Evolutionary conservation across 2,329 filamentous ascomycete species (phyloP).

Genomic region (Sclerotinia minor): DNA sequence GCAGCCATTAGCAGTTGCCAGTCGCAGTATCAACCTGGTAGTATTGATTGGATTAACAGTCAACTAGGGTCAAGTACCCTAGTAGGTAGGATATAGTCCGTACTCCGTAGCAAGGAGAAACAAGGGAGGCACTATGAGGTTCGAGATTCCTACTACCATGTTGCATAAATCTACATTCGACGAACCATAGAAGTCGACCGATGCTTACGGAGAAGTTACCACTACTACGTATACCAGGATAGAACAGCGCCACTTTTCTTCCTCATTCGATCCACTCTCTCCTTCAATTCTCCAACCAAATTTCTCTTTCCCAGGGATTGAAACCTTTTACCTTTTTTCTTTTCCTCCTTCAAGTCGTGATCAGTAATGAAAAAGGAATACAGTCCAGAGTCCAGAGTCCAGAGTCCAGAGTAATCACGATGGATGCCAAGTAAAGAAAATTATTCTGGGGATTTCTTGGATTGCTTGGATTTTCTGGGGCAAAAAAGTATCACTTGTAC

Average conservation of each 20-base stretch:
- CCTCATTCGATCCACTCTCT: background rate
- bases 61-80: too few species aligned
- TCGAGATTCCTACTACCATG: background rate
- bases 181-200: background rate
- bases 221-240: too few species aligned
- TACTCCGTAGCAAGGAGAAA: background rate
- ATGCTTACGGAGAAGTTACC: too few species aligned
- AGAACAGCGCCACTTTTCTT: background rate
- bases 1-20: too few species aligned
- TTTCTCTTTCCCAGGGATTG: background rate
- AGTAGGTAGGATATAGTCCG: too few species aligned
- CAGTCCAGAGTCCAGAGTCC: too few species aligned
- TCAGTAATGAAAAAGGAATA: too few species aligned
- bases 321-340: background rate
- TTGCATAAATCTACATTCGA: background rate
- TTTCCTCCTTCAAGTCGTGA: background rate
- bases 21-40: background rate
- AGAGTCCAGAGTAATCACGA: slow-evolving; percentile 1
- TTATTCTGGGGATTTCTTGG: slow-evolving; percentile 7
- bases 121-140: background rate
- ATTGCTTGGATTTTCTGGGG: background rate
- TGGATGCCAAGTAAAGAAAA: background rate
- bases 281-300: background rate
- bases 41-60: background rate
- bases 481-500: background rate